Base-by-base conservation (phyloP, 2,329 filamentous ascomycete genomes). In the Clarireedia paspali region DNA sequence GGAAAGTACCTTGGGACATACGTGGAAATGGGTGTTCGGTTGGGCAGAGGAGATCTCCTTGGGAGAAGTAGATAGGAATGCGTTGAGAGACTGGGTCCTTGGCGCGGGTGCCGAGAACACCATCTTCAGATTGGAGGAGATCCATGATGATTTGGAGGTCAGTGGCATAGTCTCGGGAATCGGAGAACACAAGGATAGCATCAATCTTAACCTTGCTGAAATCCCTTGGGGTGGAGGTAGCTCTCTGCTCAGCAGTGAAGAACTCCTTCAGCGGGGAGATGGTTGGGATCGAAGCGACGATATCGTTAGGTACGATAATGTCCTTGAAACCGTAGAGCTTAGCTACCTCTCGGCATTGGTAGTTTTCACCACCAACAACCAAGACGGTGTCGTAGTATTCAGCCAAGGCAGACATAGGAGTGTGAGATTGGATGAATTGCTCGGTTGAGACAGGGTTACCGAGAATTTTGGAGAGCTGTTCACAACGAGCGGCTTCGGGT, bases 71-170 rank as follows among this genome's bases (percentile, higher is more conserved):
- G 73, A 89, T 85, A 63, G 85, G 85, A 66, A 90, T 87, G 50
- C 83, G 81, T 69, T 83, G 76, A 20, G 76, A 77, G 55, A 83
- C 75, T 6, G 84, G 83, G 71, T 88, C 82, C 71, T 83, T 81
- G 56, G 85, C 81, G 46, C 78, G 73, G 48, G 87, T 89, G 59
- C 78, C 75, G 40, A 88, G 73, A 52, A 79, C 78, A 62, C 87
- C 87, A 66, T 88, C 78, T 71, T 88, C 79, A 47, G 81, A 81
- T 53, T 83, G 81, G 47, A 89, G 75, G 55, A 89, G 76, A 68
- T 89, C 85, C 72, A 89, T 82, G 70, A 88, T 88, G 72, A 89
- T 84, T 70, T 89, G 85, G 72, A 87, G 82, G 71, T 89, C 85
- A 59, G 84, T 88, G 38, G 83, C 83, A 71, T 88, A 89, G 72